Base-by-base conservation (phyloP, 768 basidiomycete genomes). In the Macrocybe gigantea region DNA sequence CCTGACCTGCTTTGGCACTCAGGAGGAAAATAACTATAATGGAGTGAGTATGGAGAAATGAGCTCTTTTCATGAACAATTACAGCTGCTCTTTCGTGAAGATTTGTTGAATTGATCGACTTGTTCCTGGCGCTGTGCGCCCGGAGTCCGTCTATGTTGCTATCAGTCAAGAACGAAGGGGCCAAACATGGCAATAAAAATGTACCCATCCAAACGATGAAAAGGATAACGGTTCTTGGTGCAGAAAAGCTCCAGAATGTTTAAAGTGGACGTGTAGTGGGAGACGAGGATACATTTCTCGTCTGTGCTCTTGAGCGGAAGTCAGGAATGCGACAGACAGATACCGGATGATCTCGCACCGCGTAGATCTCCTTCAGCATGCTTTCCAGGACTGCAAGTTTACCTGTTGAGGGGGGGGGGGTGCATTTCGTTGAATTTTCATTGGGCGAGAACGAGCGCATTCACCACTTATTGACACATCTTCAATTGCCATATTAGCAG, bases 231-330 rank as follows among this genome's bases (percentile, higher is more conserved):
- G 56, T 75, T 80, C 53, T 76, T 80, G 63, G 82, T 79, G 68
- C 93, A 95, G 55, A 83, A 88, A 3, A 80, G 80, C 68, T 97
- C 92, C 31, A 99, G 71, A 48, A 99, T 80, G 59, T 97, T 89
- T 45, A 99, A 80, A 1, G 94, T 96, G 5, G 88, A 85, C 0
- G 94, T 98, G 59, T 88, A 99, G 61, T 98, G 94, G n/a, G 93
- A 97, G 33, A 95, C 90, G 37, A 99, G 67, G 33, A 97, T 87
- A 56, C 92, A 88, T 77, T 99, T 99, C 68, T 99, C 95, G 36
- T 88, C 83, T 0, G 90, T 93, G 33, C 72, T 69, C 83, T 90
- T 47, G n/a, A 10, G 38, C 22, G 12, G 48, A 44, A 29, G 39
- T 22, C 33, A 51, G 6, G 42, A 36, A 7, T 14, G 14, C 34